Base-by-base conservation (phyloP, 805 yeast species). In the Ogataea corticis region DNA sequence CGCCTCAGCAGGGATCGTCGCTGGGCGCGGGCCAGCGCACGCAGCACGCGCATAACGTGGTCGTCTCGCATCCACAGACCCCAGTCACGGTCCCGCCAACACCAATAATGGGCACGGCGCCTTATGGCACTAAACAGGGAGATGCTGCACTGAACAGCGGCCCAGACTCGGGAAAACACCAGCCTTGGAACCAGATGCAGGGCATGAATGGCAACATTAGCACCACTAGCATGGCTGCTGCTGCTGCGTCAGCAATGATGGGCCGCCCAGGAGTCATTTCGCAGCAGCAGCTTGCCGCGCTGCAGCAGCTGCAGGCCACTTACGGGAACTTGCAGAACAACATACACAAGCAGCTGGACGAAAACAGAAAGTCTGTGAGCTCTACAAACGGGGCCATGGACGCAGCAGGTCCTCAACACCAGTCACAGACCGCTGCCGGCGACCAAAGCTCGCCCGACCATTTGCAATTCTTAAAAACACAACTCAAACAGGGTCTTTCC, bases 281-380 rank as follows among this genome's bases (percentile, higher is more conserved):
- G 18, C 52, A 49, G 14, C 59, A 59, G 33, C 62, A 59, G 41
- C 37, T 52, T 9, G 55, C 56, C 9, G 56, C 62, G 3, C 25
- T 62, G 14, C 57, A 59, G 35, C 66, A 62, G 39, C 44, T 62
- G 16, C 66, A 61, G 42, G 59, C 59, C 16, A 60, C 67, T 2
- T 62, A 62, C 44, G 66, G 67, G 7, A 56, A 49, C 19, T 39
- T 61, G 10, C 65, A 62, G 34, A 56, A 40, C 27, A 58, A 57
- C 38, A 48, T 59, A 5, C 44, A 52, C 18, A 45, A 50, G 27
- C 62, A 58, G 34, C 36, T 52, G 15, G 54, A 51, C 23, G 57
- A 53, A n/a, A 57, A 54, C 31, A 44, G 51, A 12, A 49, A 45
- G 21, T 19, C 48, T 5, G 38, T n/a, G 7, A 17, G 41, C 14